Evolutionary conservation across 495 filamentous ascomycete genomes (phyloP).

Genomic region (Poronia punctata): DNA sequence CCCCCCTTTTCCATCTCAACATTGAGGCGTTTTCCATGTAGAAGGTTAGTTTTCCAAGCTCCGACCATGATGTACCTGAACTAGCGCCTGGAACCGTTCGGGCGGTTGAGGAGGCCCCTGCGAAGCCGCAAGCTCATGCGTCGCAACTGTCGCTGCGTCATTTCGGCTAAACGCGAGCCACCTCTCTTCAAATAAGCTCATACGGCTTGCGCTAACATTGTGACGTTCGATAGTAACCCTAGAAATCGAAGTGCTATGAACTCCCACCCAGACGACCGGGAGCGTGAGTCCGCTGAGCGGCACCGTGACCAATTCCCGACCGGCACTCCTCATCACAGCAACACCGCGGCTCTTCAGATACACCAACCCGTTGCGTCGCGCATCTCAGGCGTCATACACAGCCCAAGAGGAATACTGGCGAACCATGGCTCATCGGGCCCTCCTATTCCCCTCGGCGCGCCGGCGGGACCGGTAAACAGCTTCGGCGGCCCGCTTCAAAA

Average conservation of each 20-base stretch:
- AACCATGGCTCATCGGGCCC: slow-evolving; percentile 57
- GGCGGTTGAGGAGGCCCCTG: too few species aligned
- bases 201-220: not conserved
- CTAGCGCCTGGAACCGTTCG: too few species aligned
- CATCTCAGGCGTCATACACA: slow-evolving; percentile 72
- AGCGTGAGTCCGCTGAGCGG: slow-evolving; percentile 62
- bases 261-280: slow-evolving; percentile 24
- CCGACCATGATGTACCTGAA: too few species aligned
- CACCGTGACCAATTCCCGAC: slow-evolving; percentile 56
- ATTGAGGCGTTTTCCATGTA: slow-evolving; percentile 24
- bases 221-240: not conserved
- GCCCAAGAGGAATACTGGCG: slow-evolving; percentile 76
- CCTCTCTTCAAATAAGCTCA: not conserved
- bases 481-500: slow-evolving; percentile 63
- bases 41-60: slow-evolving; percentile 11
- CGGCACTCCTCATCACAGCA: slow-evolving; percentile 67
- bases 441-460: slow-evolving; percentile 57
- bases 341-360: slow-evolving; percentile 73
- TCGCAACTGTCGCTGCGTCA: too few species aligned
- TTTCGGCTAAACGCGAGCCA: not conserved
- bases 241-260: slow-evolving; percentile 20
- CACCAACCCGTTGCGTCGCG: slow-evolving; percentile 87
- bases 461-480: slow-evolving; percentile 53
- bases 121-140: too few species aligned
- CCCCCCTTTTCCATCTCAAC: not conserved